Conservation (phyloP, 495 filamentous ascomycete species). For the Penicillium riverlandense region DNA sequence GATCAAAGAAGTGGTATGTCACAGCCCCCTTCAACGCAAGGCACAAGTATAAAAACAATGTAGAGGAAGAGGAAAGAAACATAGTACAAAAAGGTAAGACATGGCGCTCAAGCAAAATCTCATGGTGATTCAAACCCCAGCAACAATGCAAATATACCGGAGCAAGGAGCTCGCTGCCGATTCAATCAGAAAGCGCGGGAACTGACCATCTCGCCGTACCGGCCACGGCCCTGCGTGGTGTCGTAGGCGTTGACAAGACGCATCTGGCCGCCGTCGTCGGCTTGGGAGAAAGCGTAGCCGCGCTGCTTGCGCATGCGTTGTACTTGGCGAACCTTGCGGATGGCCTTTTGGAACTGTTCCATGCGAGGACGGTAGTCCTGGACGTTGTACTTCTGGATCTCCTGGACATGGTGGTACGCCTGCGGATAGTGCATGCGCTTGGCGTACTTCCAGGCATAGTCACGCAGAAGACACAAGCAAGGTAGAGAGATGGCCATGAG, state of each 20-base stretch:
- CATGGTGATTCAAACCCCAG: constrained; percentile 8
- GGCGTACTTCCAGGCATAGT: constrained; percentile 77
- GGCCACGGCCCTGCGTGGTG: constrained; percentile 83
- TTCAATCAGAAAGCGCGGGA: constrained; percentile 31
- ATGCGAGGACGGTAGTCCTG: constrained; percentile 98
- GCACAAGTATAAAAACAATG: too few species aligned
- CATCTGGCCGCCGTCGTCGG: constrained; percentile 77
- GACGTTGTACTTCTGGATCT: constrained; percentile 99
- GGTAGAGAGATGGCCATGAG: constrained; percentile 77
- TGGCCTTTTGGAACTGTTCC: constrained; percentile 99
- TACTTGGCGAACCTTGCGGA: constrained; percentile 95
- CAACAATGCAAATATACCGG: constrained; percentile 4
- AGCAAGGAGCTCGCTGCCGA: constrained; percentile 8
- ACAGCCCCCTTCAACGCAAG: constrained; percentile 1
- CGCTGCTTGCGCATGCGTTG: constrained; percentile 99
- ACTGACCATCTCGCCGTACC: constrained; percentile 96
- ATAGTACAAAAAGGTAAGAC: too few species aligned
- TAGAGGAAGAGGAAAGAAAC: too few species aligned
- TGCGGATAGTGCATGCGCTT: constrained; percentile 97
- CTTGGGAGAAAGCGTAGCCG: constrained; percentile 96
- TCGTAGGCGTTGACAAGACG: constrained; percentile 94
- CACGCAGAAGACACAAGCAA: constrained; percentile 74
- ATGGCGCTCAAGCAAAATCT: neutral
- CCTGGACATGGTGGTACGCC: constrained; percentile 96
- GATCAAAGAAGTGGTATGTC: constrained; percentile 13